Percentiles rank a stretch among this genome's conserved stretches.
These are phyloP conservation scores for Ganoderma resinaceum DNA, from an alignment of 1,284 basidiomycete species.

Conservation along the genomic window DNA sequence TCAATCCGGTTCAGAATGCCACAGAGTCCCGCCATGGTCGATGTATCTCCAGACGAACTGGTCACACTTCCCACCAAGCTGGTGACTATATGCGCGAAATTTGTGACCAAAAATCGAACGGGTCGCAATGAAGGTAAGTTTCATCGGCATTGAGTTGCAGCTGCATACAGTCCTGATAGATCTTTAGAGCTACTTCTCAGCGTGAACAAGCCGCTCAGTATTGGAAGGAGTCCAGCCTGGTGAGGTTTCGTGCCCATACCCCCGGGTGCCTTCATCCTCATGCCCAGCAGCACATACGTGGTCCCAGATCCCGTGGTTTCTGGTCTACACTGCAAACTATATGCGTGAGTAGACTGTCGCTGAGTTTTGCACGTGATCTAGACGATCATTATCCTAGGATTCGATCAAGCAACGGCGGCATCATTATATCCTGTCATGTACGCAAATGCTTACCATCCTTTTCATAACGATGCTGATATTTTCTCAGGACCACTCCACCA, in stretches of 20 bases:
- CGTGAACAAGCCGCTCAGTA: slow-evolving; percentile 65
- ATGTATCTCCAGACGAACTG: slow-evolving; percentile 6
- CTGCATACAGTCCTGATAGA: slow-evolving; percentile 11
- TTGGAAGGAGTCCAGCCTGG: slow-evolving; percentile 64
- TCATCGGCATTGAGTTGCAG: neutral
- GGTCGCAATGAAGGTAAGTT: slow-evolving; percentile 66
- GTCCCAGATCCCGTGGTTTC: slow-evolving; percentile 63
- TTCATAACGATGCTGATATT: slow-evolving; percentile 7
- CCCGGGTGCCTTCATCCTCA: neutral
- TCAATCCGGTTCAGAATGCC: neutral
- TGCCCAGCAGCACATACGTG: slow-evolving; percentile 52
- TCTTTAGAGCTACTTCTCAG: slow-evolving; percentile 50
- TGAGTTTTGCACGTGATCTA: neutral
- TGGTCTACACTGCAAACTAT: slow-evolving; percentile 77
- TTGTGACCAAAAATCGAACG: slow-evolving; percentile 58
- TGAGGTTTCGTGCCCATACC: slow-evolving; percentile 24
- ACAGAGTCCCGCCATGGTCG: neutral
- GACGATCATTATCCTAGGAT: slow-evolving; percentile 49
- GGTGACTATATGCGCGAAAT: slow-evolving; percentile 68
- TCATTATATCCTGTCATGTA: slow-evolving; percentile 81
- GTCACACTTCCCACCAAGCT: slow-evolving; percentile 12
- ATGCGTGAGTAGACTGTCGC: slow-evolving; percentile 61
- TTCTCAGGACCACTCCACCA: slow-evolving; percentile 76
- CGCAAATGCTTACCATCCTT: neutral
- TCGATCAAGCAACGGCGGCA: slow-evolving; percentile 70